Conservation (phyloP, 768 basidiomycete genomes). For the Naematelia aurantialba region DNA sequence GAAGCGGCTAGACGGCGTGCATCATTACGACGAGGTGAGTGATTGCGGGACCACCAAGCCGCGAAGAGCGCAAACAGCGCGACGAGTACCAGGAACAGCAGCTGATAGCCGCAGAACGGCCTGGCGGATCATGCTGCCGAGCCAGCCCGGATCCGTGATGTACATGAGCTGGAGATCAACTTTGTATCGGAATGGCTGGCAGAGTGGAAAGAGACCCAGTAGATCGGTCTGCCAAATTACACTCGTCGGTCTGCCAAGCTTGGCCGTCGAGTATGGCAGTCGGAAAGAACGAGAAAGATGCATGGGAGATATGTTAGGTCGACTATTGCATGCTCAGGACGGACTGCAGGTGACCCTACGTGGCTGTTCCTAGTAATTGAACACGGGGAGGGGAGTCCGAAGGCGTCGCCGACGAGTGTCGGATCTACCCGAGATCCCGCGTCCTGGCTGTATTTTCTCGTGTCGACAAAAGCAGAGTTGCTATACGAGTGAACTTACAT, state of each 20-base stretch:
- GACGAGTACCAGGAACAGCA: neutral
- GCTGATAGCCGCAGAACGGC: constrained; percentile 59
- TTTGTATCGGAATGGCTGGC: constrained; percentile 76
- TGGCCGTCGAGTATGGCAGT: no score
- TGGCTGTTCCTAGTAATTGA: no score
- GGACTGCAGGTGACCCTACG: no score
- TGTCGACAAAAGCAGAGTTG: neutral
- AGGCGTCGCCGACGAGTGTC: no score
- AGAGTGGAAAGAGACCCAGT: constrained; percentile 50
- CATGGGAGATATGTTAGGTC: no score
- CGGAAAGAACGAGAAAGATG: no score
- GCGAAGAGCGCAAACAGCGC: no score
- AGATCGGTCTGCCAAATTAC: neutral
- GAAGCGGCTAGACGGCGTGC: constrained; percentile 40
- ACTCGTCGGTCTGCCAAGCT: no score
- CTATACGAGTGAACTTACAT: neutral
- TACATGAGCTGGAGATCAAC: constrained; percentile 72
- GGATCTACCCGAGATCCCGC: neutral
- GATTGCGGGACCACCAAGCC: neutral
- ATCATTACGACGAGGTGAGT: constrained; percentile 47
- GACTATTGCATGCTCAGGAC: no score
- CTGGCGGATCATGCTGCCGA: constrained; percentile 61
- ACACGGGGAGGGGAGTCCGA: no score
- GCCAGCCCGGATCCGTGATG: constrained; percentile 70
- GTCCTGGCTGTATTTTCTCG: neutral